Percentiles rank a stretch among this genome's conserved stretches.
These are phyloP conservation scores for Candolleomyces efflorescens DNA, from an alignment of 768 basidiomycete species.

Conservation along the genomic window DNA sequence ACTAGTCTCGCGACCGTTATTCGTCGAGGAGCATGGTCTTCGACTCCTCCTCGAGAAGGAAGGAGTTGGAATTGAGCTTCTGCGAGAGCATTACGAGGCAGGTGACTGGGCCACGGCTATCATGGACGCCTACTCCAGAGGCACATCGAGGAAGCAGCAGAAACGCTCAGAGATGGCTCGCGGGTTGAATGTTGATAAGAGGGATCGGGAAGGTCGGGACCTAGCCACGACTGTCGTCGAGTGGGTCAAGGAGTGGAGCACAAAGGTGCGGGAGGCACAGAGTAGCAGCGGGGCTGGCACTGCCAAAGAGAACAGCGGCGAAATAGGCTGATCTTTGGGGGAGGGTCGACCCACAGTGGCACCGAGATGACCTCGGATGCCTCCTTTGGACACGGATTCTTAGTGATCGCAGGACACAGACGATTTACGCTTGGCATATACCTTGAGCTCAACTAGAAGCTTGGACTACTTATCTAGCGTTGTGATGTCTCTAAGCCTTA, in stretches of 20 bases:
- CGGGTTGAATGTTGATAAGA: constrained; percentile 34
- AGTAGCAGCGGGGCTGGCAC: too few relatives aligned
- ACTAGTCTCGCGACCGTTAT: constrained; percentile 70
- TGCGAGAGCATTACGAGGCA: constrained; percentile 60
- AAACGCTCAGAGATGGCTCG: constrained; percentile 39
- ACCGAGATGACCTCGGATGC: too few relatives aligned
- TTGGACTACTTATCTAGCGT: too few relatives aligned
- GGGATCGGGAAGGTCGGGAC: constrained; percentile 37
- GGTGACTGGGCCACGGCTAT: constrained; percentile 68
- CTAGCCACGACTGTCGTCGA: constrained; percentile 46
- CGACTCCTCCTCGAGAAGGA: constrained; percentile 56
- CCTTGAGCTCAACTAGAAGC: too few relatives aligned
- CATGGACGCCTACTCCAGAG: constrained; percentile 51
- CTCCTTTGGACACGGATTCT: too few relatives aligned
- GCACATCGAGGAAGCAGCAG: constrained; percentile 40
- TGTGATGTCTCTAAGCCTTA: too few relatives aligned
- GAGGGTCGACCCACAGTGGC: too few relatives aligned
- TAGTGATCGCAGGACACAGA: too few relatives aligned
- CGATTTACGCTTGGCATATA: too few relatives aligned
- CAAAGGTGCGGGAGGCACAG: background rate
- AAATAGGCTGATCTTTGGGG: too few relatives aligned
- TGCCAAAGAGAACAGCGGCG: too few relatives aligned
- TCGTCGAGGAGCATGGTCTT: constrained; percentile 78
- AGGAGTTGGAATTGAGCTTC: constrained; percentile 67
- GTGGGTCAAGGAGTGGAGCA: constrained; percentile 37